Evolutionary conservation across 2,329 filamentous ascomycete genomes (phyloP).

Genomic region (Zymoseptoria tritici): DNA sequence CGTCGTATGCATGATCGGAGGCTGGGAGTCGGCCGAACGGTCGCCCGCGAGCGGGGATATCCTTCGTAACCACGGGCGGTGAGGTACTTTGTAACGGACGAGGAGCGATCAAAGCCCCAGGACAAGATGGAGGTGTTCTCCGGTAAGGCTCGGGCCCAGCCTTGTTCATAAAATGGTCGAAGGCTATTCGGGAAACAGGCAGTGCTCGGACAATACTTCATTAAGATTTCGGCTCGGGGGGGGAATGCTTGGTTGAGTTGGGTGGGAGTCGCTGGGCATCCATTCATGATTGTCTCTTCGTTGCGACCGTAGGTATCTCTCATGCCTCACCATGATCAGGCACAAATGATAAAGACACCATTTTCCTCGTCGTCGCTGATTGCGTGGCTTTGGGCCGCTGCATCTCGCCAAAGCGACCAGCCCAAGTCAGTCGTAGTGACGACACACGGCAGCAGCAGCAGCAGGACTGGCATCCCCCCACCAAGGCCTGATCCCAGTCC

Average conservation of each 20-base stretch:
- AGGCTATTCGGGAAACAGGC: not conserved
- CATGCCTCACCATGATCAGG: no score
- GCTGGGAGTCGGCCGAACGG: not conserved
- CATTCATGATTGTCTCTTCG: not conserved
- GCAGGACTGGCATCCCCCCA: not conserved
- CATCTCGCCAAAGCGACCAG: not conserved
- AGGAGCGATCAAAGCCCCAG: not conserved
- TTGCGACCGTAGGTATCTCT: no score
- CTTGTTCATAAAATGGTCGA: not conserved
- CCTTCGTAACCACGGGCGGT: not conserved
- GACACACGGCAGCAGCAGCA: not conserved
- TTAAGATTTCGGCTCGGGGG: not conserved
- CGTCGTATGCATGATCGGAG: not conserved
- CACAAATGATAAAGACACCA: not conserved
- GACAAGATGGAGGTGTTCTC: no score
- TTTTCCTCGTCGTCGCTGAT: not conserved
- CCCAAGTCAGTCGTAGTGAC: not conserved
- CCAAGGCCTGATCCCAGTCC: not conserved
- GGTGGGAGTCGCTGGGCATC: not conserved
- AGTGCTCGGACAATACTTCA: not conserved
- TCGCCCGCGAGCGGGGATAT: not conserved
- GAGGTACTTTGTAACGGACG: not conserved
- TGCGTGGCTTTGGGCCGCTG: not conserved
- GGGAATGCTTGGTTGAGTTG: not conserved
- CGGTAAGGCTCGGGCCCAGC: not conserved